These are phyloP conservation scores for Trametes cubensis DNA, from an alignment of 768 basidiomycete species.

Conservation along the genomic window DNA sequence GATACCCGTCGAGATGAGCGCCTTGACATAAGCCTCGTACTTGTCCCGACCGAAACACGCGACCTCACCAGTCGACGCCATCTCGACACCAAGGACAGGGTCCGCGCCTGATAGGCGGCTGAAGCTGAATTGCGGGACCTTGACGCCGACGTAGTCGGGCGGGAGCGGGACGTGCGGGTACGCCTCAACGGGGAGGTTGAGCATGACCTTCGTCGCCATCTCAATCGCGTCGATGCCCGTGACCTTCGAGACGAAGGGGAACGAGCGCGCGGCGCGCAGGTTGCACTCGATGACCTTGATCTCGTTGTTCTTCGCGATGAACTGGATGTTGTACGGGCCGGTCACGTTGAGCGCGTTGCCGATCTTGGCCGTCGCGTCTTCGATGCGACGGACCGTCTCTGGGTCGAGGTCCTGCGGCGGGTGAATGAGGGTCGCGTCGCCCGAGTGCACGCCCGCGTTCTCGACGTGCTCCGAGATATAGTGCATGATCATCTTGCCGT, in stretches of 20 bases:
- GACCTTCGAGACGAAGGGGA: constrained; percentile 99
- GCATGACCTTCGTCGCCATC: constrained; percentile 99
- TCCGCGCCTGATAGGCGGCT: constrained; percentile 95
- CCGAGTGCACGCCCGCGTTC: constrained; percentile 98
- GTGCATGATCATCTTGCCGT: constrained; percentile 99
- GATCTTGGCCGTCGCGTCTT: constrained; percentile 96
- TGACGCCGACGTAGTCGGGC: constrained; percentile 94
- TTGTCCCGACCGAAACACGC: constrained; percentile 98
- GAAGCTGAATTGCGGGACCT: constrained; percentile 99
- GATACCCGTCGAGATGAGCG: constrained; percentile 94
- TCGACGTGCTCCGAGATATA: constrained; percentile 99
- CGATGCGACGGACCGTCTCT: constrained; percentile 93
- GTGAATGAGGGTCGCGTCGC: constrained; percentile 96
- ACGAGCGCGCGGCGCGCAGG: constrained; percentile 93
- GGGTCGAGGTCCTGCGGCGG: constrained; percentile 98
- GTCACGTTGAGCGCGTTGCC: constrained; percentile 97
- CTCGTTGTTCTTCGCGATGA: constrained; percentile 99
- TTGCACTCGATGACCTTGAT: constrained; percentile 99
- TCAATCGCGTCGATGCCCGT: constrained; percentile 98
- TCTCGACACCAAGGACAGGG: constrained; percentile 96
- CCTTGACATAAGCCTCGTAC: constrained; percentile 98
- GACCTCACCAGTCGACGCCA: constrained; percentile 99
- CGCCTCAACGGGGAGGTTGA: constrained; percentile 83
- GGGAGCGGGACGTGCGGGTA: constrained; percentile 91
- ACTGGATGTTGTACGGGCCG: constrained; percentile 99